A percentile compares a stretch with the other conserved stretches of the same genome.
These are phyloP conservation scores for Colletotrichum noveboracense DNA, from an alignment of 2,329 filamentous ascomycete species.

Conservation along the genomic window DNA sequence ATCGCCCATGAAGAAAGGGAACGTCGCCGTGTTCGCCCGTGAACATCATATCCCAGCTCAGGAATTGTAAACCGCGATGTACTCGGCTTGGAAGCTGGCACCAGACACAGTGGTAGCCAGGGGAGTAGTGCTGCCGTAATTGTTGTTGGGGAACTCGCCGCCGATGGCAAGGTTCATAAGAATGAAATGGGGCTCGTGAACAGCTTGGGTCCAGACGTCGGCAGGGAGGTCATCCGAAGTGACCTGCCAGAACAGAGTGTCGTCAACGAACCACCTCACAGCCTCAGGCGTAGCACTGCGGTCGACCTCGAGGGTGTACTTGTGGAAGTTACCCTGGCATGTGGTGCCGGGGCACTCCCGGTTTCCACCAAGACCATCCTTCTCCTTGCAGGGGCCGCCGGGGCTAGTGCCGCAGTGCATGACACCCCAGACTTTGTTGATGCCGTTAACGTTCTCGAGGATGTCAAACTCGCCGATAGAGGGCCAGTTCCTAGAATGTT, in stretches of 20 bases:
- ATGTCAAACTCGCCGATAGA: slow-evolving; percentile 49
- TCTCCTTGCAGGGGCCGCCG: slow-evolving; percentile 49
- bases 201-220: slow-evolving; percentile 35
- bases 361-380: slow-evolving; percentile 33
- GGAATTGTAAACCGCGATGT: slow-evolving; percentile 25
- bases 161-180: slow-evolving; percentile 46
- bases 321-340: slow-evolving; percentile 36
- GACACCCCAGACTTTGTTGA: slow-evolving; percentile 36
- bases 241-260: slow-evolving; percentile 29
- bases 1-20: not conserved
- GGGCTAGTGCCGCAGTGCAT: slow-evolving; percentile 46
- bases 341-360: slow-evolving; percentile 22
- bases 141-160: slow-evolving; percentile 36
- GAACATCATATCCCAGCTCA: not conserved
- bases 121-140: slow-evolving; percentile 8
- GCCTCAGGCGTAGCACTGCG: slow-evolving; percentile 32
- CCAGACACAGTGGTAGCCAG: slow-evolving; percentile 19
- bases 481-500: slow-evolving; percentile 40
- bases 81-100: slow-evolving; percentile 20
- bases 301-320: slow-evolving; percentile 37
- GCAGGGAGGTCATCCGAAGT: slow-evolving; percentile 29
- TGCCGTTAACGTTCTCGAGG: slow-evolving; percentile 47
- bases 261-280: slow-evolving; percentile 41
- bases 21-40: not conserved
- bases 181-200: slow-evolving; percentile 36